Evolutionary conservation across 2,329 filamentous ascomycete species (phyloP).

Genomic region (Venturiaceae sp.): DNA sequence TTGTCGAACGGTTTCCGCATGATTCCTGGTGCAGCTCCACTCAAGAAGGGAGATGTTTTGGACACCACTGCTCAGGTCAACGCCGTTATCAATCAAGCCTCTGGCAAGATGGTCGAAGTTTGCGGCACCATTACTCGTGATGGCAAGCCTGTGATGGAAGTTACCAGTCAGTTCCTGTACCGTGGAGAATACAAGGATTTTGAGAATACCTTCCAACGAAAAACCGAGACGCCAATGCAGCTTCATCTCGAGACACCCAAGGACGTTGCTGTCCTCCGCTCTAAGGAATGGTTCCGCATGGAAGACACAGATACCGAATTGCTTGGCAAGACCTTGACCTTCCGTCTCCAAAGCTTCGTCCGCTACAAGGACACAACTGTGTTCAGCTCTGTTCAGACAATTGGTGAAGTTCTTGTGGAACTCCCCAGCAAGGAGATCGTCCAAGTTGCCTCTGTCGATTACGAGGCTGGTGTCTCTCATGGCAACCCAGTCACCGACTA

Average conservation of each 20-base stretch:
- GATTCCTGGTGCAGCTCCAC: slow-evolving; percentile 86
- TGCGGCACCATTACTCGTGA: slow-evolving; percentile 88
- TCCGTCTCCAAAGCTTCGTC: slow-evolving; percentile 86
- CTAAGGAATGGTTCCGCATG: slow-evolving; percentile 95
- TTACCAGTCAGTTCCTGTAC: slow-evolving; percentile 97
- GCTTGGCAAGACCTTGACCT: slow-evolving; percentile 85
- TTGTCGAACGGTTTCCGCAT: slow-evolving; percentile 97
- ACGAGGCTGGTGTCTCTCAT: slow-evolving; percentile 81
- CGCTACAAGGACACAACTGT: slow-evolving; percentile 92
- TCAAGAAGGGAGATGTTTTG: slow-evolving; percentile 91
- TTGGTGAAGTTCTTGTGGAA: slow-evolving; percentile 87
- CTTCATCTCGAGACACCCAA: slow-evolving; percentile 78
- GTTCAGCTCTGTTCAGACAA: slow-evolving; percentile 84
- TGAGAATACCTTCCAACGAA: slow-evolving; percentile 98
- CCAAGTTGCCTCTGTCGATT: slow-evolving; percentile 94
- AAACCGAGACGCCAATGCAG: slow-evolving; percentile 91
- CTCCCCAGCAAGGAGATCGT: slow-evolving; percentile 95
- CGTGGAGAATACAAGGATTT: slow-evolving; percentile 86
- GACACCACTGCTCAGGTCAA: slow-evolving; percentile 94
- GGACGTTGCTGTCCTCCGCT: slow-evolving; percentile 87
- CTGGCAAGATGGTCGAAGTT: slow-evolving; percentile 99
- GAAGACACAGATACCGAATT: slow-evolving; percentile 79
- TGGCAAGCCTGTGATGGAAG: slow-evolving; percentile 86
- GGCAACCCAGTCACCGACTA: slow-evolving; percentile 98
- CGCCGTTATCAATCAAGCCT: slow-evolving; percentile 94